Evolutionary conservation across 768 basidiomycete species (phyloP).

Genomic region (Kwoniella botswanensis): DNA sequence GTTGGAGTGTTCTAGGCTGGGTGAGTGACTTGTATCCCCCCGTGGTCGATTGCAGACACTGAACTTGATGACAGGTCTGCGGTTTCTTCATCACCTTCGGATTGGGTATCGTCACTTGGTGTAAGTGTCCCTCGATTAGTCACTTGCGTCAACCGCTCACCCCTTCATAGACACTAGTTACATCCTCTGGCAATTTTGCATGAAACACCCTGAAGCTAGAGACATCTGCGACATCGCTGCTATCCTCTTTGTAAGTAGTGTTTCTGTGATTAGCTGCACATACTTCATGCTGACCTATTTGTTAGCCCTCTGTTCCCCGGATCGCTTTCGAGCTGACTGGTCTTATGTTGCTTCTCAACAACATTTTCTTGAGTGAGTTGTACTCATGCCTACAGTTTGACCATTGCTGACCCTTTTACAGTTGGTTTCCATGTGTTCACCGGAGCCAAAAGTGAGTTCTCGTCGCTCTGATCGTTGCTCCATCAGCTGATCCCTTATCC

Average conservation of each 20-base stretch:
- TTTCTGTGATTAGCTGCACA: not conserved
- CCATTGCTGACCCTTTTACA: slow-evolving; percentile 7
- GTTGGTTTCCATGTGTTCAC: slow-evolving; percentile 52
- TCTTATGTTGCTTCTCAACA: slow-evolving; percentile 66
- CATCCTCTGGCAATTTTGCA: slow-evolving; percentile 63
- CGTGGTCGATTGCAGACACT: not conserved
- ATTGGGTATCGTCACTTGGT: slow-evolving; percentile 46
- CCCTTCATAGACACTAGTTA: slow-evolving; percentile 61
- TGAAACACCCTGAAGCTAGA: slow-evolving; percentile 63
- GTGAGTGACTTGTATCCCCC: slow-evolving; percentile 11
- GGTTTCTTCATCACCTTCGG: slow-evolving; percentile 52
- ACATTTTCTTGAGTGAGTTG: slow-evolving; percentile 60
- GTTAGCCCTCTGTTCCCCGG: slow-evolving; percentile 61
- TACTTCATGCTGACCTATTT: not conserved
- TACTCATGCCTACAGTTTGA: not conserved
- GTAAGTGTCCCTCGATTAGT: slow-evolving; percentile 25
- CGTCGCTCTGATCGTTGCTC: not conserved
- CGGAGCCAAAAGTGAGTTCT: slow-evolving; percentile 44
- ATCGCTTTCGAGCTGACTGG: slow-evolving; percentile 64
- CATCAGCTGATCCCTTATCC: slow-evolving; percentile 7
- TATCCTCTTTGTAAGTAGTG: slow-evolving; percentile 54
- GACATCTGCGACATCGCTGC: slow-evolving; percentile 66
- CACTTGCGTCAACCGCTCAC: not conserved
- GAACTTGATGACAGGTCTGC: slow-evolving; percentile 10
- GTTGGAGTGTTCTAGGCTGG: slow-evolving; percentile 52